A percentile compares a stretch with the other conserved stretches of the same genome.
These are phyloP conservation scores for Eucalyptus melliodora DNA, from an alignment of 345 rosid genomes.

Conservation along the genomic window DNA sequence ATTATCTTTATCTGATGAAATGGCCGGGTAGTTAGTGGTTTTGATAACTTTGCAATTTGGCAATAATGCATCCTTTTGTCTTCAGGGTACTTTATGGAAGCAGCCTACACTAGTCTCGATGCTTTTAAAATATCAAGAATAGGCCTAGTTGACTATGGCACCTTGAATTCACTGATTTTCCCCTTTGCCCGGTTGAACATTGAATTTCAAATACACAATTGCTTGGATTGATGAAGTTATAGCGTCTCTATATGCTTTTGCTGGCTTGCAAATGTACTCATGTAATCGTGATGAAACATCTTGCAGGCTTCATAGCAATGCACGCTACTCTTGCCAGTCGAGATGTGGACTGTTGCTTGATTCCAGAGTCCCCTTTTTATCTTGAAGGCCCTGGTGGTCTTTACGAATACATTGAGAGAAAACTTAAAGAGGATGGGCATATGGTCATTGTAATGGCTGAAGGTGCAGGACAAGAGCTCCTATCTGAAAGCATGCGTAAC, in stretches of 20 bases:
- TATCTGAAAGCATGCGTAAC: conserved; percentile 12
- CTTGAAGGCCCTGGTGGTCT: conserved; percentile 44
- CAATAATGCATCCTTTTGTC: background rate
- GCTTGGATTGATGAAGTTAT: background rate
- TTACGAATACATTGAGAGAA: conserved; percentile 11
- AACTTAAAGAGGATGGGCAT: conserved; percentile 35
- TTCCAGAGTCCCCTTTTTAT: conserved; percentile 36
- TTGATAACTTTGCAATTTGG: background rate
- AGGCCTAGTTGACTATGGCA: background rate
- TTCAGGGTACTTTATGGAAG: background rate
- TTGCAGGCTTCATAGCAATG: conserved; percentile 32
- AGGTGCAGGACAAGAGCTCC: conserved; percentile 40
- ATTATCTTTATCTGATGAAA: background rate
- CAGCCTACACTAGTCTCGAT: background rate
- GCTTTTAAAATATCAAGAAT: background rate
- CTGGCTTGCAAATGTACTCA: background rate
- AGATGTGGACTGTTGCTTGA: conserved; percentile 41
- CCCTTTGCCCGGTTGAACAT: background rate
- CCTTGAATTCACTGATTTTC: background rate
- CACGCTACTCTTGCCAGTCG: conserved; percentile 42
- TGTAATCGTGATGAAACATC: background rate
- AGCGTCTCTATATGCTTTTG: background rate
- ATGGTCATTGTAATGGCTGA: conserved; percentile 38
- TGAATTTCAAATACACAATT: background rate
- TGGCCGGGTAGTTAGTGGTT: background rate